Base-by-base conservation (phyloP, 1,284 basidiomycete species). In the Apiotrichum veenhuisii region DNA sequence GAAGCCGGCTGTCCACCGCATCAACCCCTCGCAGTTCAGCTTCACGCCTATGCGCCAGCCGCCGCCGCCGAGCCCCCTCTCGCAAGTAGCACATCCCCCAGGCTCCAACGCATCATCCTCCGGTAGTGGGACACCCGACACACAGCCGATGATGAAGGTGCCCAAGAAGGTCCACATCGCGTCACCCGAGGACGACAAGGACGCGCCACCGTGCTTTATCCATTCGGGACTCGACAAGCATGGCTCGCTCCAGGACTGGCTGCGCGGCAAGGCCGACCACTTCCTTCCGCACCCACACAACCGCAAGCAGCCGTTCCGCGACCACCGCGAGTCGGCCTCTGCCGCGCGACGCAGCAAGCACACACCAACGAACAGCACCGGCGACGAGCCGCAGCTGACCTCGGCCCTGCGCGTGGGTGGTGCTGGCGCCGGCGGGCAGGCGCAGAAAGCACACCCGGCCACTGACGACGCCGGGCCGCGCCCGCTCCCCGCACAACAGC, bases 191-290 rank as follows among this genome's bases (percentile, higher is more conserved):
- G 43, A 41, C 22, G 49, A 53, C 36, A 42, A 46, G 27, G 50
- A 50, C 43, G 37, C 47, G 15, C 22, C 71, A 9, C 74, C 76
- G 1, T 80, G 77, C 62, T 79, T 77, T 62, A 75, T 80, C 48
- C 78, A 80, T 55, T 77, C 76, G 2, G 72, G 76, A 51, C 67
- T 80, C 25, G 75, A 80, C 58, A 65, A 70, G 40, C 68, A 73
- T 52, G 74, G 75, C 25, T 72, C 73, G 17, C 66, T 79, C 18
- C 66, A 69, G 42, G 75, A 76, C 43, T 72, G 71, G 66, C 56
- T 74, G 20, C 67, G 71, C 20, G 38, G 54, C 37, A 69, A 68
- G 57, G 44, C 38, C 23, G 55, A 52, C 33, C 46, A 56, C 36
- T 50, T 51, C 38, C 49, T 49, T 7, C 50, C 50, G 1, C 45